Percentiles rank a stretch among this genome's conserved stretches.
These are phyloP conservation scores for Cryptococcus wingfieldii DNA, from an alignment of 1,284 basidiomycete genomes.

Conservation along the genomic window DNA sequence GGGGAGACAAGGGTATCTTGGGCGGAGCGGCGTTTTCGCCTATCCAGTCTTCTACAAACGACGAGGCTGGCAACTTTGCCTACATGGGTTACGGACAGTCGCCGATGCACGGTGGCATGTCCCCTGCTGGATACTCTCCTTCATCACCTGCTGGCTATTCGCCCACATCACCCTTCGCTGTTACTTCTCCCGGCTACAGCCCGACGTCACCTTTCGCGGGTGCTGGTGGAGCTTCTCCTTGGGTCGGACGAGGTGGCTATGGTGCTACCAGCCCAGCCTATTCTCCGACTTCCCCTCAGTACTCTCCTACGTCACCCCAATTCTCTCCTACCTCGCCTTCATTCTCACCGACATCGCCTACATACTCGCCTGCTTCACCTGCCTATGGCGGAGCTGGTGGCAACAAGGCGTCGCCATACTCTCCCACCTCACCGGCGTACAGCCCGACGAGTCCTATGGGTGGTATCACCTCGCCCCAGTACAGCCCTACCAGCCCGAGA, in stretches of 20 bases:
- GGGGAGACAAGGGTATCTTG: constrained; percentile 59
- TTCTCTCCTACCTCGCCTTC: constrained; percentile 81
- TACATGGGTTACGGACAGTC: constrained; percentile 72
- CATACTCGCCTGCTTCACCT: constrained; percentile 62
- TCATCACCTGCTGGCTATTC: constrained; percentile 56
- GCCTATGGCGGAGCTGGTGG: constrained; percentile 55
- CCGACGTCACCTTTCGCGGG: constrained; percentile 73
- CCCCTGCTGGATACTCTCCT: constrained; percentile 60
- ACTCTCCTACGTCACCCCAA: constrained; percentile 56
- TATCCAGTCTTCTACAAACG: constrained; percentile 79
- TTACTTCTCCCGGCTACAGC: constrained; percentile 51
- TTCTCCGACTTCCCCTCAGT: constrained; percentile 78
- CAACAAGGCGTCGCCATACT: constrained; percentile 34
- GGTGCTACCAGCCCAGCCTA: constrained; percentile 52
- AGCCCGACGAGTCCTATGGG: constrained; percentile 17
- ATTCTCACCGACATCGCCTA: constrained; percentile 52
- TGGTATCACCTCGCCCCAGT: constrained; percentile 21
- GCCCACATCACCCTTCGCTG: constrained; percentile 70
- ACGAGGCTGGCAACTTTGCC: constrained; percentile 69
- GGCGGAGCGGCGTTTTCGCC: constrained; percentile 91
- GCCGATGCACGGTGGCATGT: constrained; percentile 60
- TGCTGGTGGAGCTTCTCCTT: constrained; percentile 66
- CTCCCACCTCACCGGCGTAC: constrained; percentile 38
- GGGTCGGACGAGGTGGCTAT: constrained; percentile 58
- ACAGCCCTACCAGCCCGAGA: constrained; percentile 37